Evolutionary conservation across 257 asterid species (phyloP).

Genomic region (Primulina huaijiensis): DNA sequence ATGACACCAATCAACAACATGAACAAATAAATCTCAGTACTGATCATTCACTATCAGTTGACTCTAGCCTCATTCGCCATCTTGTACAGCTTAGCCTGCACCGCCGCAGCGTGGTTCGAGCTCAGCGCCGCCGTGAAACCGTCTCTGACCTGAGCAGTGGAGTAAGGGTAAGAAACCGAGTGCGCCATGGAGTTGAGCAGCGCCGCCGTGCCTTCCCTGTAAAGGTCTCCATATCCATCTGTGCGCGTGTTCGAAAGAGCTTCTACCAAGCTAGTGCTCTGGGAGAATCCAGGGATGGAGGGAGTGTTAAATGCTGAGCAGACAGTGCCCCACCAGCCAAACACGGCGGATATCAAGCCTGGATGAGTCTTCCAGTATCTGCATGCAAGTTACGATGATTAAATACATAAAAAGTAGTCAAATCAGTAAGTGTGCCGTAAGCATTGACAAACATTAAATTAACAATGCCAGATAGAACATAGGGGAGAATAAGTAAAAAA

Average conservation of each 20-base stretch:
- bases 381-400: not conserved
- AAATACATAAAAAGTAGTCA: too few species aligned
- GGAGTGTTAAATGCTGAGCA: conserved; percentile 31
- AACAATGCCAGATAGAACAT: too few species aligned
- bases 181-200: conserved; percentile 29
- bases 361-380: conserved; percentile 54
- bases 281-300: conserved; percentile 17
- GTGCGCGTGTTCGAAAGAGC: conserved; percentile 27
- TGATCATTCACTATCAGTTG: conserved; percentile 7
- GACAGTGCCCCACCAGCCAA: conserved; percentile 41
- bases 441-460: too few species aligned
- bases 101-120: conserved; percentile 26
- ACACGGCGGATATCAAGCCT: conserved; percentile 31
- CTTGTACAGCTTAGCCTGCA: conserved; percentile 28
- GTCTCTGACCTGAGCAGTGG: conserved; percentile 27
- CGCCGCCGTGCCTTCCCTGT: conserved; percentile 33
- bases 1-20: not conserved
- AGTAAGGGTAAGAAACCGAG: conserved; percentile 21
- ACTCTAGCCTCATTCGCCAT: conserved; percentile 31
- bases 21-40: not conserved
- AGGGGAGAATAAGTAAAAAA: too few species aligned
- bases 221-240: conserved; percentile 27
- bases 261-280: conserved; percentile 24
- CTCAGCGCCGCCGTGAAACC: conserved; percentile 23
- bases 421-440: too few species aligned